Base-by-base conservation (phyloP, 2,329 filamentous ascomycete genomes). In the Ophiostoma australiae region DNA sequence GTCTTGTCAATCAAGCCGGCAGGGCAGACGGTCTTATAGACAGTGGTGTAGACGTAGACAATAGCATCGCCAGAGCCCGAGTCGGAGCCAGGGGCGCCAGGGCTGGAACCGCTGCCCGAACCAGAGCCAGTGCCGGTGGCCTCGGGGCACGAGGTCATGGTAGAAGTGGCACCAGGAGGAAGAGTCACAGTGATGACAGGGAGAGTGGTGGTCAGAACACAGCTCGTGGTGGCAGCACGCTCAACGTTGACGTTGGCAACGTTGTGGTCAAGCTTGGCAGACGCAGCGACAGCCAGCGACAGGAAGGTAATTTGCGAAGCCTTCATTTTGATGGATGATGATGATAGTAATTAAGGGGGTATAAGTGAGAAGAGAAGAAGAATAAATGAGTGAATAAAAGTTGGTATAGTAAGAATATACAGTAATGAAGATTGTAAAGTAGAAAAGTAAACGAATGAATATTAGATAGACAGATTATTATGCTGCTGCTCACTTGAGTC, bases 141-240 rank as follows among this genome's bases (percentile, higher is more conserved):
- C 33, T 67, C 55, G 7, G 74, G 72, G 66, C 65, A 70, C 31
- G 44, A 31, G 1, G 72, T 73, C 15, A 71, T 31, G 20, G 71
- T 69, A 20, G 37, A 7, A 37, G 33, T 35, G 58, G 58, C 58
- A 63, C 58, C 61, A 37, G 15, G 7, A 3, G 48, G 39, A 4
- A 69, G 65, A 10, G 72, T 72, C 23, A 74, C 35, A 7, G 74
- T 74, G 65, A 74, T 69, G 20, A 70, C 23, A 1, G 73, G 67
- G 58, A 74, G 72, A 0, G 61, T 70, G 4, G 70, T 73, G 39
- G 74, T 74, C 52, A 72, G 52, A 4, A 71, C 66, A 27, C 73
- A 74, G 44, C 31, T 67, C 17, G 58, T 44, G 6, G 37, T 67
- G 66, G 11, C 13, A 17, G 37, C 66, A 27, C 37, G 66, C n/a